A percentile compares a stretch with the other conserved stretches of the same genome.
These are phyloP conservation scores for Microbotryomycetes sp. DNA, from an alignment of 1,284 basidiomycete genomes.

Conservation along the genomic window DNA sequence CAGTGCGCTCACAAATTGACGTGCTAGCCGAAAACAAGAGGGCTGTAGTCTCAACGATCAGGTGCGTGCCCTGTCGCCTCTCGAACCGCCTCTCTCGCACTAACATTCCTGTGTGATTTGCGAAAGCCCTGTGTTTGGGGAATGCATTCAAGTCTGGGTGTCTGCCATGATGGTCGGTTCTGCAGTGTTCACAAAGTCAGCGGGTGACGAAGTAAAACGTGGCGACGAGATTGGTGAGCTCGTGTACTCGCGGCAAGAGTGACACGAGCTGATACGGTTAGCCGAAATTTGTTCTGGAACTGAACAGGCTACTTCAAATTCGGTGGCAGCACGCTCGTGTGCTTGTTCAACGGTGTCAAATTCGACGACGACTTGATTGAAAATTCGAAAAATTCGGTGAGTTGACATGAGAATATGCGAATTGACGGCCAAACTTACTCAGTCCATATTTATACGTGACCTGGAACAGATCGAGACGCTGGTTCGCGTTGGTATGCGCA, in stretches of 20 bases:
- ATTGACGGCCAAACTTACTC: too few species aligned
- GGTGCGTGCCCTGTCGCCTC: neutral
- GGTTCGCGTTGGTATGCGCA: neutral
- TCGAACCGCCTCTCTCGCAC: too few species aligned
- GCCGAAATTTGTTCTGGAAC: neutral
- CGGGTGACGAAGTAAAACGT: conserved; percentile 67
- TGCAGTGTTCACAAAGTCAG: conserved; percentile 60
- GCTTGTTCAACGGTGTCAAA: conserved; percentile 67
- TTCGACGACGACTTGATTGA: conserved; percentile 89
- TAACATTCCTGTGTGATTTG: too few species aligned
- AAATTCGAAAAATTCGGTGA: conserved; percentile 38
- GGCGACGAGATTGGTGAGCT: conserved; percentile 70
- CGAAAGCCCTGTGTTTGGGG: conserved; percentile 74
- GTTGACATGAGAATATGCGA: too few species aligned
- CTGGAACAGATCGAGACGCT: neutral
- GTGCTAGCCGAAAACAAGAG: conserved; percentile 91
- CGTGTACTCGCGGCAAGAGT: conserved; percentile 4
- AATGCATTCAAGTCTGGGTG: conserved; percentile 65
- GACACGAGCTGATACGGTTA: neutral
- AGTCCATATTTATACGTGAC: too few species aligned
- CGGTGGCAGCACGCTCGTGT: conserved; percentile 82
- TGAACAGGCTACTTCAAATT: conserved; percentile 73
- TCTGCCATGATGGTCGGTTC: conserved; percentile 41
- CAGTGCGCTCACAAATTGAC: conserved; percentile 53
- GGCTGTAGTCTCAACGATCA: conserved; percentile 70